phyloP scores from a whole-genome alignment of 2,329 filamentous ascomycete species.

The Domatiomyces globalis region DNA sequence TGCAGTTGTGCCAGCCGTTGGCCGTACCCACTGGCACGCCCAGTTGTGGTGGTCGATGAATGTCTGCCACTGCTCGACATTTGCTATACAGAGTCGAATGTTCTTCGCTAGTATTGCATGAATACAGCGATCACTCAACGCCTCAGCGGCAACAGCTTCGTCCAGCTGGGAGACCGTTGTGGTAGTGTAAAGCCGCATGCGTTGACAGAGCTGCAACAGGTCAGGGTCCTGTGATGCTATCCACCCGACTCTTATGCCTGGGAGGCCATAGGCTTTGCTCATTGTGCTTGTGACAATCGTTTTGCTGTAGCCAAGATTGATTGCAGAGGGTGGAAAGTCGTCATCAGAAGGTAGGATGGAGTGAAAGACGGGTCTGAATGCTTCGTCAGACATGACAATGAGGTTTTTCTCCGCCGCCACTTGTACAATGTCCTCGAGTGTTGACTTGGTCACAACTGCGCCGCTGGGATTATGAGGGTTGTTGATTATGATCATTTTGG shows the following conservation, averaged over 20 bases:
- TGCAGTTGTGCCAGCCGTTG: conserved; percentile 64
- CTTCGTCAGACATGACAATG: conserved; percentile 61
- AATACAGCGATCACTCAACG: conserved; percentile 52
- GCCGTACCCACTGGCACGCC: conserved; percentile 56
- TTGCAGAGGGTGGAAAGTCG: conserved; percentile 50
- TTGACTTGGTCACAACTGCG: conserved; percentile 47
- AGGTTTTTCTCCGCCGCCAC: conserved; percentile 51
- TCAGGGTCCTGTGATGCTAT: conserved; percentile 50
- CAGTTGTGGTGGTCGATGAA: conserved; percentile 53
- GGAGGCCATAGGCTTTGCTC: conserved; percentile 73
- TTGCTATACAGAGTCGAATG: conserved; percentile 51
- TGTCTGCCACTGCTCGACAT: conserved; percentile 49
- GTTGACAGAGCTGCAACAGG: conserved; percentile 50
- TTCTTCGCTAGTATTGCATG: conserved; percentile 50
- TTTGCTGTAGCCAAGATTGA: conserved; percentile 58
- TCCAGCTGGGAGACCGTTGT: conserved; percentile 76
- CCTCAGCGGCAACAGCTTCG: conserved; percentile 62
- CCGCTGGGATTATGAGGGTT: conserved; percentile 79
- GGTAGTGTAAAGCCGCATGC: conserved; percentile 66
- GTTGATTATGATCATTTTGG: conserved; percentile 50
- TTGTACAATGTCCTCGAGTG: conserved; percentile 47
- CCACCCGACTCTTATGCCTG: conserved; percentile 74
- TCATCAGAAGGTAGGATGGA: conserved; percentile 40
- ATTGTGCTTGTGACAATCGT: conserved; percentile 64
- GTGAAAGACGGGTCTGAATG: conserved; percentile 74